Evolutionary conservation across 805 yeast species (phyloP).

Genomic region (Deakozyma indianensis): DNA sequence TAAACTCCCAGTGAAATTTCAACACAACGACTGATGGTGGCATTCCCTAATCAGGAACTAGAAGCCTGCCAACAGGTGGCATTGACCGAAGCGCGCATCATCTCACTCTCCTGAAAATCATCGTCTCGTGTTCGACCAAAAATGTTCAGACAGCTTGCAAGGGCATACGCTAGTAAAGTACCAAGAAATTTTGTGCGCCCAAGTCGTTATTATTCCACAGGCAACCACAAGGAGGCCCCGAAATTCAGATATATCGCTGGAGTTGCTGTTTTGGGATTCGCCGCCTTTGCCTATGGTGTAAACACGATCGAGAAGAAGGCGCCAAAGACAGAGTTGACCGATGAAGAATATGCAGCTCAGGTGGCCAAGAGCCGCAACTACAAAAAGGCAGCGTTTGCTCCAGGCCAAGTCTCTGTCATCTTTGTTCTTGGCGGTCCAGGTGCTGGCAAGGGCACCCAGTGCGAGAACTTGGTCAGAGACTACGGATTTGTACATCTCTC

Average conservation of each 20-base stretch:
- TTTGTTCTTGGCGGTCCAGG: constrained; percentile 97
- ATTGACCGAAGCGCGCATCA: no score
- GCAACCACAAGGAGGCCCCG: constrained; percentile 13
- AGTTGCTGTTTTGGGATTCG: constrained; percentile 20
- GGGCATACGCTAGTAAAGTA: no score
- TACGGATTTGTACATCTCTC: constrained; percentile 75
- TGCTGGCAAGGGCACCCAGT: constrained; percentile 95
- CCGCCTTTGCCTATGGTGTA: constrained; percentile 18
- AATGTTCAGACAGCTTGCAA: no score
- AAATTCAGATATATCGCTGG: constrained; percentile 19
- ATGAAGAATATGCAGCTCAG: constrained; percentile 21
- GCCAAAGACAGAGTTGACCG: constrained; percentile 15
- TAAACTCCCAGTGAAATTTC: no score
- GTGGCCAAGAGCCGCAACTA: constrained; percentile 18
- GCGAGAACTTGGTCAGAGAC: constrained; percentile 69
- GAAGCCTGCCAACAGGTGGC: no score
- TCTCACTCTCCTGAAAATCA: no score
- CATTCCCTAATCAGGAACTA: no score
- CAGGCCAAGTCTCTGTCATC: constrained; percentile 59
- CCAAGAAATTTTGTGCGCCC: no score
- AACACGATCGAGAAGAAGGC: constrained; percentile 16
- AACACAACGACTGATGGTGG: no score
- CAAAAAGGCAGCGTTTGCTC: constrained; percentile 33
- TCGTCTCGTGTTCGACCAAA: no score
- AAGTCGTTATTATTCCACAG: background rate